Percentiles rank a stretch among this genome's conserved stretches.
These are phyloP conservation scores for Aquilaria agallochum DNA, from an alignment of 441 rosid species.

Conservation along the genomic window DNA sequence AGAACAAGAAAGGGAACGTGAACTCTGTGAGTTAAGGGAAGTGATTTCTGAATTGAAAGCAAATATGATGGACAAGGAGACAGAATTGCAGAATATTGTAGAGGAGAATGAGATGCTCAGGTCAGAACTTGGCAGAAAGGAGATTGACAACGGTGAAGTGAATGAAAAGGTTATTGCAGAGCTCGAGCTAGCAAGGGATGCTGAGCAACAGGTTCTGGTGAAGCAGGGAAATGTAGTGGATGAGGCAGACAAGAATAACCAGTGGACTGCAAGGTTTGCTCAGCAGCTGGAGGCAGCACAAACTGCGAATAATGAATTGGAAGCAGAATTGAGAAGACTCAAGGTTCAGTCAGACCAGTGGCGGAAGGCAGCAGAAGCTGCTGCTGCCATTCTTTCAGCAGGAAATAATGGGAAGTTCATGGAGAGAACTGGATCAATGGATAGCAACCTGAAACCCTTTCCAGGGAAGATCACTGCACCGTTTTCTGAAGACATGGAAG, in stretches of 20 bases:
- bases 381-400: constrained; percentile 60
- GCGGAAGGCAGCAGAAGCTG: constrained; percentile 86
- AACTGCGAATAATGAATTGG: constrained; percentile 46
- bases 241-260: constrained; percentile 58
- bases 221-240: constrained; percentile 72
- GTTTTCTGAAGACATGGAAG: constrained; percentile 45
- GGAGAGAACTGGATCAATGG: constrained; percentile 49
- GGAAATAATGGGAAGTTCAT: constrained; percentile 51
- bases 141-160: constrained; percentile 19
- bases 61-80: constrained; percentile 67
- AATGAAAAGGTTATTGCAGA: constrained; percentile 17
- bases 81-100: constrained; percentile 49
- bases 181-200: constrained; percentile 37
- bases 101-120: constrained; percentile 58
- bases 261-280: constrained; percentile 41
- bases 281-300: constrained; percentile 77
- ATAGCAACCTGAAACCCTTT: constrained; percentile 34
- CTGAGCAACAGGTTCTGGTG: constrained; percentile 54
- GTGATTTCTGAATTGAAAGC: constrained; percentile 39
- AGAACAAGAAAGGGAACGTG: constrained; percentile 25
- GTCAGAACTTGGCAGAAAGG: constrained; percentile 39
- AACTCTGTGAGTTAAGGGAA: constrained; percentile 41
- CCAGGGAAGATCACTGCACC: constrained; percentile 41
- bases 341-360: constrained; percentile 86
- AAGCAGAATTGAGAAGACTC: constrained; percentile 58